These are phyloP conservation scores for Solanum piurae DNA, from an alignment of 257 asterid species.

Conservation along the genomic window DNA sequence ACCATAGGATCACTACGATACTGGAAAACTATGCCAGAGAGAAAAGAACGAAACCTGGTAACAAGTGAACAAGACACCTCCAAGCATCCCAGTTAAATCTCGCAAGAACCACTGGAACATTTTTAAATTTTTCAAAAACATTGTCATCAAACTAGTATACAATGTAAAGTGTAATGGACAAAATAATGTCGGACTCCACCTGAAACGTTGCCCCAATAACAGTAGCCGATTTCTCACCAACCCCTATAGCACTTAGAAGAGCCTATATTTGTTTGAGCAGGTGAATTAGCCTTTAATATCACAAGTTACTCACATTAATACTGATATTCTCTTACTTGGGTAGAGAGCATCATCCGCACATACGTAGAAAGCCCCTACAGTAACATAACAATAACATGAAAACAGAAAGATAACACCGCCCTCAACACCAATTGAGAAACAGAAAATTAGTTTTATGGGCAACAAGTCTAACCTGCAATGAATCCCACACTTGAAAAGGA, in stretches of 20 bases:
- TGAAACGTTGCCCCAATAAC: constrained; percentile 94
- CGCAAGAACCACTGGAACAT: constrained; percentile 81
- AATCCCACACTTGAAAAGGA: constrained; percentile 92
- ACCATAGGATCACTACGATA: not conserved
- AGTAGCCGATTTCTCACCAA: constrained; percentile 95
- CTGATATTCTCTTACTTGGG: constrained; percentile 46
- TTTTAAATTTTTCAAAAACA: not conserved
- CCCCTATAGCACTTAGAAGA: constrained; percentile 93
- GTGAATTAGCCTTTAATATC: not conserved
- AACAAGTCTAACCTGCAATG: constrained; percentile 59
- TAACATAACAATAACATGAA: not conserved
- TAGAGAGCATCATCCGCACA: constrained; percentile 87
- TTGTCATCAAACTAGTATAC: not conserved
- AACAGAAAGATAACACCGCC: not conserved
- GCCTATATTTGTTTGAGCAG: constrained; percentile 40
- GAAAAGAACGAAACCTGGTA: constrained; percentile 53
- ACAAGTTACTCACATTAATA: not conserved
- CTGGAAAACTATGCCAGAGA: not conserved
- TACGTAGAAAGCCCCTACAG: constrained; percentile 93
- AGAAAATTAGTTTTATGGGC: not conserved
- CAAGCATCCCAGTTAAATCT: constrained; percentile 96
- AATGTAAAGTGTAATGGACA: not conserved
- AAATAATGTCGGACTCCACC: constrained; percentile 21
- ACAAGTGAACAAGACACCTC: constrained; percentile 81
- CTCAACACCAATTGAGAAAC: not conserved